Percentiles rank a stretch among this genome's conserved stretches.
phyloP scores from a whole-genome alignment of 495 filamentous ascomycete genomes.

The Penicillium robsamsonii region DNA sequence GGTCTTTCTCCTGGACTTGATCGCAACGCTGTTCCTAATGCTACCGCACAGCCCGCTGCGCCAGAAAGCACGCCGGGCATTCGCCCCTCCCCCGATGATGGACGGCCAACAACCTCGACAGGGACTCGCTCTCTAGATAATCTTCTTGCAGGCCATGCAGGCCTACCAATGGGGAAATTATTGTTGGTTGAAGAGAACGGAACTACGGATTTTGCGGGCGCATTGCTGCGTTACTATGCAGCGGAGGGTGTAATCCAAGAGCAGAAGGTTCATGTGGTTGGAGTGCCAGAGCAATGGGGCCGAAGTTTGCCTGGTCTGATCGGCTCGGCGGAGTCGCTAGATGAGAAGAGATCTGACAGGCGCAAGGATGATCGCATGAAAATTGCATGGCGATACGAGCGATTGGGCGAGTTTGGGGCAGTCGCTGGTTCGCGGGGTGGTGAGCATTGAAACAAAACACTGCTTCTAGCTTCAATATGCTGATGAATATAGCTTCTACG shows the following conservation, averaged over 20 bases:
- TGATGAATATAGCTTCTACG: constrained; percentile 28
- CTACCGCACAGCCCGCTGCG: constrained; percentile 34
- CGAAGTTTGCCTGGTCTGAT: constrained; percentile 76
- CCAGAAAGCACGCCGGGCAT: constrained; percentile 59
- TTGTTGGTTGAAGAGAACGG: constrained; percentile 88
- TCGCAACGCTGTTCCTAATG: constrained; percentile 29
- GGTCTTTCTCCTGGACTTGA: constrained; percentile 54
- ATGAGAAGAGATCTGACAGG: constrained; percentile 40
- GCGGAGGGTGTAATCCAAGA: constrained; percentile 92
- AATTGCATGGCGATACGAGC: constrained; percentile 97
- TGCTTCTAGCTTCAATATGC: constrained; percentile 10
- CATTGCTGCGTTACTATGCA: constrained; percentile 83
- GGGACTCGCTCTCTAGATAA: constrained; percentile 81
- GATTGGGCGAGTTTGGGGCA: constrained; percentile 64
- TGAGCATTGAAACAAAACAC: constrained; percentile 24
- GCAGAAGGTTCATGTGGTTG: constrained; percentile 82
- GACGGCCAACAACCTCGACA: constrained; percentile 85
- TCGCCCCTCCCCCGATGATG: constrained; percentile 85
- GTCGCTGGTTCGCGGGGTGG: constrained; percentile 54
- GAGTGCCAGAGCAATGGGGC: constrained; percentile 74
- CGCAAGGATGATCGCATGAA: constrained; percentile 78
- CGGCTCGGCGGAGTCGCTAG: constrained; percentile 46
- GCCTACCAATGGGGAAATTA: constrained; percentile 76
- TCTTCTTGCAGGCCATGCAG: constrained; percentile 84
- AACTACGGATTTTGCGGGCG: constrained; percentile 89